phyloP scores from a whole-genome alignment of 345 rosid species.

The Anacardium occidentale region DNA sequence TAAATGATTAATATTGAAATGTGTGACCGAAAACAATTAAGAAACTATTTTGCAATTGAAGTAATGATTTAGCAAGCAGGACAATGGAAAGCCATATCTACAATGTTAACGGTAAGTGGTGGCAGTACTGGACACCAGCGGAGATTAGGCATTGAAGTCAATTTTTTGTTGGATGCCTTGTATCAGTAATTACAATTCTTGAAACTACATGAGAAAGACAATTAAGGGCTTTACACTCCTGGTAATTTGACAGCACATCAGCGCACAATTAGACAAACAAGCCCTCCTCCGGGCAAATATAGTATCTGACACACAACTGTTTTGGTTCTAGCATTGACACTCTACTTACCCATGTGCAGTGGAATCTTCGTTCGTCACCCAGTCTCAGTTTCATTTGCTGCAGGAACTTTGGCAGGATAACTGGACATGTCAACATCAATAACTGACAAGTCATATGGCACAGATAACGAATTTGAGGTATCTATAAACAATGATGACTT shows the following conservation, averaged over 20 bases:
- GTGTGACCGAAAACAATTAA: background rate
- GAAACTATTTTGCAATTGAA: conserved; percentile 5
- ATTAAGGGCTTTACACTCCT: conserved; percentile 7
- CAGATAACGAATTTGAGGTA: conserved; percentile 46
- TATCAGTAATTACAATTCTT: conserved; percentile 12
- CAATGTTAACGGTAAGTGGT: conserved; percentile 12
- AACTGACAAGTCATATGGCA: conserved; percentile 78
- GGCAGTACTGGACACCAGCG: background rate
- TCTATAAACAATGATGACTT: conserved; percentile 74
- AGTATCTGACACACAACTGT: background rate
- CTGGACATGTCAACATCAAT: conserved; percentile 83
- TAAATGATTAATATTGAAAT: background rate
- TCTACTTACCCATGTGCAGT: conserved; percentile 22
- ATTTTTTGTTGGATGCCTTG: conserved; percentile 15
- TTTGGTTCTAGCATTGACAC: conserved; percentile 4
- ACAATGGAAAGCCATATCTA: conserved; percentile 1
- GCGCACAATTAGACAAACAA: conserved; percentile 15
- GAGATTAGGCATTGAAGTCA: background rate
- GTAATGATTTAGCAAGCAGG: background rate
- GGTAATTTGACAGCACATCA: conserved; percentile 12
- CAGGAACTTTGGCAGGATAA: conserved; percentile 75
- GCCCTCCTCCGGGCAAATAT: conserved; percentile 16
- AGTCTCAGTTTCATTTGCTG: conserved; percentile 51
- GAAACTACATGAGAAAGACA: background rate
- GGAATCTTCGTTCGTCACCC: conserved; percentile 41